These are phyloP conservation scores for Ophiobolus disseminans DNA, from an alignment of 2,329 filamentous ascomycete genomes.

Conservation along the genomic window DNA sequence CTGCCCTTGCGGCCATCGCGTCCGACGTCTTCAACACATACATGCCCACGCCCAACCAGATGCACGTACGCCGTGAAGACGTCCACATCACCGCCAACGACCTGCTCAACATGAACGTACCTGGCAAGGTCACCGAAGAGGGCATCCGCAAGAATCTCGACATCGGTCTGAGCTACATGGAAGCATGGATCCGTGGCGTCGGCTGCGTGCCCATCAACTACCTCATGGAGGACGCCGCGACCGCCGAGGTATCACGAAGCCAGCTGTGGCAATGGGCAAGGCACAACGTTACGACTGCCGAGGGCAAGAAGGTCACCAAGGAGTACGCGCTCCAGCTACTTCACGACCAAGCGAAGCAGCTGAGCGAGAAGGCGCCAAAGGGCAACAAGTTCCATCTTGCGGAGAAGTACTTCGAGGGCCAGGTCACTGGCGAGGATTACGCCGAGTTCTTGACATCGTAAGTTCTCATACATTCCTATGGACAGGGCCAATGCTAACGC, in stretches of 20 bases:
- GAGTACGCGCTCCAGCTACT: slow-evolving; percentile 85
- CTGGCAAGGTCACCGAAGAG: slow-evolving; percentile 87
- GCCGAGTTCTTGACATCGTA: slow-evolving; percentile 92
- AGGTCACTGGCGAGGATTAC: slow-evolving; percentile 97
- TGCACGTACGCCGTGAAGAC: slow-evolving; percentile 88
- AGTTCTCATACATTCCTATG: slow-evolving; percentile 47
- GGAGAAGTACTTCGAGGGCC: slow-evolving; percentile 87
- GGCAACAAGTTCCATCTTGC: slow-evolving; percentile 93
- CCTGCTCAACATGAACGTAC: slow-evolving; percentile 97
- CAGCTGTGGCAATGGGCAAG: slow-evolving; percentile 97
- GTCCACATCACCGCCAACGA: slow-evolving; percentile 86
- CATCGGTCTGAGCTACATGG: slow-evolving; percentile 97
- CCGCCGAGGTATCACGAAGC: slow-evolving; percentile 90
- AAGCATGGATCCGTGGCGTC: slow-evolving; percentile 93
- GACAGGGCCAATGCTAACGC: slow-evolving; percentile 19
- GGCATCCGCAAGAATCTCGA: slow-evolving; percentile 98
- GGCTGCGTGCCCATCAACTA: slow-evolving; percentile 98
- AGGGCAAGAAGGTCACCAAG: slow-evolving; percentile 94
- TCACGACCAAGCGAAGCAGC: slow-evolving; percentile 80
- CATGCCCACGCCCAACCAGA: slow-evolving; percentile 98
- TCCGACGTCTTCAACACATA: slow-evolving; percentile 95
- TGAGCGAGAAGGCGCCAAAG: slow-evolving; percentile 76
- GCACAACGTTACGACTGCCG: slow-evolving; percentile 75
- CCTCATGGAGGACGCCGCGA: slow-evolving; percentile 98
- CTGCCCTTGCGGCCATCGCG: slow-evolving; percentile 86